Evolutionary conservation across 2,329 filamentous ascomycete species (phyloP).

Genomic region (Neurospora crassa): DNA sequence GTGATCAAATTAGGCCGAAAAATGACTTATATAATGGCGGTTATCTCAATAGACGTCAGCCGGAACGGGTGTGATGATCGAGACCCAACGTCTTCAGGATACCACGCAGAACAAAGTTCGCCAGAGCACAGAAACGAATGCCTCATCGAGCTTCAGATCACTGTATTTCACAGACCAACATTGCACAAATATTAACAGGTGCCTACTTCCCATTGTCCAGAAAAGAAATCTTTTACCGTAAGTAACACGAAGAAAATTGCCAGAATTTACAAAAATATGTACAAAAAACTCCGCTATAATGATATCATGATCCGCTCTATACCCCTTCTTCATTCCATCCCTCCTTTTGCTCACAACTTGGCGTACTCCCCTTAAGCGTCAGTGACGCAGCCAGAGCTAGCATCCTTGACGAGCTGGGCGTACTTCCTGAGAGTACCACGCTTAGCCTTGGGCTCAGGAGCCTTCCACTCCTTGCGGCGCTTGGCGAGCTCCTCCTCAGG

Average conservation of each 20-base stretch:
- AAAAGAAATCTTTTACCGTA: not conserved
- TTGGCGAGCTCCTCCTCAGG: conserved; percentile 52
- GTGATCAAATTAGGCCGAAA: not conserved
- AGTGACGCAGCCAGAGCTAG: conserved; percentile 50
- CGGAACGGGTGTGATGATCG: not conserved
- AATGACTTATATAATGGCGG: too few relatives aligned
- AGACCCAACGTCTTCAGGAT: not conserved
- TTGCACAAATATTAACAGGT: not conserved
- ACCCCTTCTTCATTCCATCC: not conserved
- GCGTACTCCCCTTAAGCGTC: conserved; percentile 24
- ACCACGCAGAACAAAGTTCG: not conserved
- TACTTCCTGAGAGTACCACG: conserved; percentile 65
- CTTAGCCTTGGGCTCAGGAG: conserved; percentile 47
- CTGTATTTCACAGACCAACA: not conserved
- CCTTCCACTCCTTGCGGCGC: conserved; percentile 51
- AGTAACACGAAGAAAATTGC: not conserved
- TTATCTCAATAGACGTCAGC: too few relatives aligned
- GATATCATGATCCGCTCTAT: not conserved
- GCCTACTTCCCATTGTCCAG: not conserved
- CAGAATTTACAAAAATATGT: not conserved
- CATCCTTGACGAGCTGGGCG: conserved; percentile 48
- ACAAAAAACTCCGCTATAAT: not conserved
- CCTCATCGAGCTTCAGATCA: not conserved
- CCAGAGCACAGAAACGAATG: not conserved
- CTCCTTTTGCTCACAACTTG: not conserved